Evolutionary conservation across 73 alveolate genomes (phyloP).

Genomic region (Tetrahymena thermophila): DNA sequence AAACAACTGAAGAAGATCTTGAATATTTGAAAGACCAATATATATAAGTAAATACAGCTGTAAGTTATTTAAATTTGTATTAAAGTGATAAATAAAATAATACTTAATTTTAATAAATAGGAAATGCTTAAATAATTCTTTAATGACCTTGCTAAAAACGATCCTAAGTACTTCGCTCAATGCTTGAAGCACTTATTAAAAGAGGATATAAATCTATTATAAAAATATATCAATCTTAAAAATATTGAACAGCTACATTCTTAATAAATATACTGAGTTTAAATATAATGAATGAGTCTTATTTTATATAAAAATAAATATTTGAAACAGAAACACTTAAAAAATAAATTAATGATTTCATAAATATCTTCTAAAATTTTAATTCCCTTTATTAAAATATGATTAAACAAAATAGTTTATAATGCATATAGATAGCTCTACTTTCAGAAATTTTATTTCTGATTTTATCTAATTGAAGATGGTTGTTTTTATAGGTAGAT

Average conservation of each 20-base stretch:
- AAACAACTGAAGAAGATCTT: constrained; percentile 87
- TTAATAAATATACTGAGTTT: not conserved
- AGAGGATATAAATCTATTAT: not conserved
- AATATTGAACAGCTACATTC: not conserved
- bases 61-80: not conserved
- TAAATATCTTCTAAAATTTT: not conserved
- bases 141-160: not conserved
- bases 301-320: not conserved
- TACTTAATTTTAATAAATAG: not conserved
- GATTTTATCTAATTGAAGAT: not conserved
- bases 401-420: not conserved
- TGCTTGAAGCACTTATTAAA: not conserved
- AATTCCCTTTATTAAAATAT: not conserved
- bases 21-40: constrained; percentile 72
- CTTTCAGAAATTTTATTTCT: not conserved
- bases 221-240: not conserved
- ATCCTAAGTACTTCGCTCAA: not conserved
- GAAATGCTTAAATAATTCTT: not conserved
- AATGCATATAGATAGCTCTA: not conserved
- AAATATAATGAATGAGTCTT: not conserved
- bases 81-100: not conserved
- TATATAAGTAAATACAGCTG: constrained; percentile 64
- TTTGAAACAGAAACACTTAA: not conserved
- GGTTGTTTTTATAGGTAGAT: not conserved
- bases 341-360: not conserved